Percentiles rank a stretch among this genome's conserved stretches.
Conservation (phyloP, 768 basidiomycete species). For the Termitomyces sp. region DNA sequence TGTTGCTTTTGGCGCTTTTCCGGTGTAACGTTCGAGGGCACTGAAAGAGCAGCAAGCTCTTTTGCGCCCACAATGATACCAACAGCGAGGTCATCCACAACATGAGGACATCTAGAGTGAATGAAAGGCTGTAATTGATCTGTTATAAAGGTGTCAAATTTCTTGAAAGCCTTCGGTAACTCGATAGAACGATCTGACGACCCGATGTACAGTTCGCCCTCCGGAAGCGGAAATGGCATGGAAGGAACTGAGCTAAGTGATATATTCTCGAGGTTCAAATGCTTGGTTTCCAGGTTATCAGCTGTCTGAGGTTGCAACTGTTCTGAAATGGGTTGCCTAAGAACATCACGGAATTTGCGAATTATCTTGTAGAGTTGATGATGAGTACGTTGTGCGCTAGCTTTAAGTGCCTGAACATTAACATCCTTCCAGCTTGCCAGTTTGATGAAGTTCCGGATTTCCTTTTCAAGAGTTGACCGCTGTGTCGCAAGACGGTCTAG, state of each 20-base stretch:
- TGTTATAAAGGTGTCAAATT: conserved; percentile 44
- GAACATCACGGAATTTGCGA: conserved; percentile 85
- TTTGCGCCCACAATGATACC: conserved; percentile 64
- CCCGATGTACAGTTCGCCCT: conserved; percentile 8
- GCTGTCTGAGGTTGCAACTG: conserved; percentile 35
- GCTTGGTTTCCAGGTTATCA: conserved; percentile 32
- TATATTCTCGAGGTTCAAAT: conserved; percentile 5
- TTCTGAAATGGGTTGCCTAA: conserved; percentile 67
- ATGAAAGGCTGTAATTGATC: conserved; percentile 42
- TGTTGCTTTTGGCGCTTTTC: conserved; percentile 58
- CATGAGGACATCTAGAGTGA: conserved; percentile 32
- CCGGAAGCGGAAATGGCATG: conserved; percentile 12
- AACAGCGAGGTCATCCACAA: conserved; percentile 53
- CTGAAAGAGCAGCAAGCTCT: conserved; percentile 45
- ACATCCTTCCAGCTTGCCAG: conserved; percentile 98
- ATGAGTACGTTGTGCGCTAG: conserved; percentile 88
- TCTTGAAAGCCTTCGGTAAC: conserved; percentile 46
- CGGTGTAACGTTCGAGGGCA: conserved; percentile 38
- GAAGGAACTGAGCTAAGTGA: not conserved
- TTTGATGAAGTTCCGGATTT: conserved; percentile 83
- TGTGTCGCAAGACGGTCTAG: conserved; percentile 49
- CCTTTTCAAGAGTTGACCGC: conserved; percentile 66
- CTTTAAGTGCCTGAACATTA: conserved; percentile 90
- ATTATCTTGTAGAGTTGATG: conserved; percentile 87
- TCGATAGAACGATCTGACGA: conserved; percentile 41